Evolutionary conservation across 345 rosid genomes (phyloP).

Genomic region (Pistacia vera): DNA sequence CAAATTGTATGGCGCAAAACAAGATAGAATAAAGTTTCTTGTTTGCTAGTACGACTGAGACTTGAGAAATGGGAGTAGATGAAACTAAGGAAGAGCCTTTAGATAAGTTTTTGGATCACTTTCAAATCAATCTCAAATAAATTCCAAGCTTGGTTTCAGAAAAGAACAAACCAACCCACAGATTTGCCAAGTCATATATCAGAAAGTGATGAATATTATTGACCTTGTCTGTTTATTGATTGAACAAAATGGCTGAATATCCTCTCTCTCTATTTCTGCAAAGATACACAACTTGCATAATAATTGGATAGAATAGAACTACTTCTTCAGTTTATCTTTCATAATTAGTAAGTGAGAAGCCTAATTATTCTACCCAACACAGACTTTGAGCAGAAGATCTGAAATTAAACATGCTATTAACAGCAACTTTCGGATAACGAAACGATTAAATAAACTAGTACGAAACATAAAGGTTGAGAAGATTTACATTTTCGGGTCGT

Average conservation of each 20-base stretch:
- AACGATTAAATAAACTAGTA: neutral
- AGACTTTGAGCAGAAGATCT: neutral
- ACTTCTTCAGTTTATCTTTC: neutral
- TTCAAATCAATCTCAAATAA: neutral
- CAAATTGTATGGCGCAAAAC: too few relatives aligned
- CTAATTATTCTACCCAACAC: neutral
- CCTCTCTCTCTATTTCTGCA: neutral
- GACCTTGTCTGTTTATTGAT: neutral
- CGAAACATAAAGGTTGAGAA: neutral
- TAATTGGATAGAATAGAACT: neutral
- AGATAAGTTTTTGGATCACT: too few relatives aligned
- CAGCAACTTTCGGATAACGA: neutral
- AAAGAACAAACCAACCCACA: slow-evolving; percentile 21
- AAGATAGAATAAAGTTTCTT: too few relatives aligned
- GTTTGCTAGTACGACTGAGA: too few relatives aligned
- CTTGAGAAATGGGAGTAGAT: too few relatives aligned
- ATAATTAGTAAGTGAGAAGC: too few relatives aligned
- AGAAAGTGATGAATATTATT: neutral
- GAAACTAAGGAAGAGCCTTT: too few relatives aligned
- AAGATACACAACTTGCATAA: too few relatives aligned
- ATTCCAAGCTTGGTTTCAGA: too few relatives aligned
- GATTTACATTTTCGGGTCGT: slow-evolving; percentile 30
- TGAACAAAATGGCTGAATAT: neutral
- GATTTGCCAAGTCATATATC: slow-evolving; percentile 7
- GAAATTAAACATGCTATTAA: neutral